Evolutionary conservation across 495 filamentous ascomycete species (phyloP).

Genomic region (Acidomyces sp.): DNA sequence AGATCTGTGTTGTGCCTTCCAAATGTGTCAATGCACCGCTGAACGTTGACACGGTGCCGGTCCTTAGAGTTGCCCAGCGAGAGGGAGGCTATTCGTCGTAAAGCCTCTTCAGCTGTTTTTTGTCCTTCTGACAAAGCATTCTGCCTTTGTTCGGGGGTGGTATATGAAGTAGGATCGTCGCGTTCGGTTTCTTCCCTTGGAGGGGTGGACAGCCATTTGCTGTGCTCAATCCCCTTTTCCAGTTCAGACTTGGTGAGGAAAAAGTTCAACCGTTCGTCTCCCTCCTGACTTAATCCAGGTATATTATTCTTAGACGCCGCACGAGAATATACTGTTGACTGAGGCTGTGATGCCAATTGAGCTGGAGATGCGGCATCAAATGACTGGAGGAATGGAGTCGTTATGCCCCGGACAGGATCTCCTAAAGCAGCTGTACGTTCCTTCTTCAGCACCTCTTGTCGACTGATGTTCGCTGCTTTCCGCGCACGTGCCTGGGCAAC

Average conservation of each 20-base stretch:
- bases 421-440: slow-evolving; percentile 49
- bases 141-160: slow-evolving; percentile 1
- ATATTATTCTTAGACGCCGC: slow-evolving; percentile 11
- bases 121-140: slow-evolving; percentile 20
- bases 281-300: slow-evolving; percentile 27
- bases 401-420: slow-evolving; percentile 62
- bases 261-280: slow-evolving; percentile 51
- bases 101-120: slow-evolving; percentile 46
- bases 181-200: slow-evolving; percentile 13
- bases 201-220: slow-evolving; percentile 49
- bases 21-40: slow-evolving; percentile 73
- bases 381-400: slow-evolving; percentile 72
- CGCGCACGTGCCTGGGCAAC: slow-evolving; percentile 63
- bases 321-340: slow-evolving; percentile 19
- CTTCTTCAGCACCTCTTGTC: slow-evolving; percentile 50
- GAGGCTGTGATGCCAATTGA: background rate
- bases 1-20: slow-evolving; percentile 83
- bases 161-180: background rate
- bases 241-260: slow-evolving; percentile 56
- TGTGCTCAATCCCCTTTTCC: slow-evolving; percentile 45
- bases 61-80: slow-evolving; percentile 64
- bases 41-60: slow-evolving; percentile 61
- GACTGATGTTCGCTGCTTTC: slow-evolving; percentile 63
- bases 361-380: slow-evolving; percentile 46
- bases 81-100: slow-evolving; percentile 62